Evolutionary conservation across 2,329 filamentous ascomycete species (phyloP).

Genomic region (Botrytis fragariae): DNA sequence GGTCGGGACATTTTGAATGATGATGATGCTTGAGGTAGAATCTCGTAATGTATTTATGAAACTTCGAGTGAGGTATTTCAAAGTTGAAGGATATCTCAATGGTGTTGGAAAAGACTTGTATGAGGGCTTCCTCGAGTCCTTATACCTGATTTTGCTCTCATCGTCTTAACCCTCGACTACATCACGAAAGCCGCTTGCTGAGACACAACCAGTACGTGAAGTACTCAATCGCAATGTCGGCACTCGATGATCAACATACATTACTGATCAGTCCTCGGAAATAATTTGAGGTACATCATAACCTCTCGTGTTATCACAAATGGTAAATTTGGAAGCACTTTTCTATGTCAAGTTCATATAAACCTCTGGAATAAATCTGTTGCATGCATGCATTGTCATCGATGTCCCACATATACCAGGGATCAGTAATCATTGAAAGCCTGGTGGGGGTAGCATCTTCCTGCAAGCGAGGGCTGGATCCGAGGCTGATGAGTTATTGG

Average conservation of each 20-base stretch:
- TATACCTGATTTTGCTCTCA: background rate
- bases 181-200: background rate
- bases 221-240: background rate
- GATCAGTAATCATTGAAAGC: constrained; percentile 8
- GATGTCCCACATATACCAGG: background rate
- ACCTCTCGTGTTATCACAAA: background rate
- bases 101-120: background rate
- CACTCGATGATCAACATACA: background rate
- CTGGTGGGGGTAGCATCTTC: background rate
- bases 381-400: background rate
- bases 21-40: too few relatives aligned
- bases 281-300: background rate
- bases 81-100: background rate
- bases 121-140: background rate
- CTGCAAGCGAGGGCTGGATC: background rate
- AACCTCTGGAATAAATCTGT: background rate
- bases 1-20: constrained; percentile 3
- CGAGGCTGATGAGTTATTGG: constrained; percentile 8
- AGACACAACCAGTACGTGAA: background rate
- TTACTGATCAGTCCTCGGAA: background rate
- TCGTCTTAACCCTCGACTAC: background rate
- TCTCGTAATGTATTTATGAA: background rate
- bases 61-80: background rate
- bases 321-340: background rate
- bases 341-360: background rate